A percentile compares a stretch with the other conserved stretches of the same genome.
phyloP scores from a whole-genome alignment of 2,329 filamentous ascomycete genomes.

The Tolypocladium cylindrosporum region DNA sequence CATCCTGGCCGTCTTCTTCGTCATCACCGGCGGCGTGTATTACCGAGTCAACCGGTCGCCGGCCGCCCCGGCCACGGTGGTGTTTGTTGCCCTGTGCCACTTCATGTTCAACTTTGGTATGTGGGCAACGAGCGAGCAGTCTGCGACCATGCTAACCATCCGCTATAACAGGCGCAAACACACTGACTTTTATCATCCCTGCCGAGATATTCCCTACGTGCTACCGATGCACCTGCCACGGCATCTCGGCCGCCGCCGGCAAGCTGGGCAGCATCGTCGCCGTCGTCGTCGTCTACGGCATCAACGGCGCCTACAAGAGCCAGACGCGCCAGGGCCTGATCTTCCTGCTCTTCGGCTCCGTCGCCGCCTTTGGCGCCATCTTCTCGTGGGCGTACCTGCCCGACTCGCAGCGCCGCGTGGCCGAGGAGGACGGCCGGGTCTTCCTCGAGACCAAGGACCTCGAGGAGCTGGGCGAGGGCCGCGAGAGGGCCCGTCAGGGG shows the following conservation, averaged over 20 bases:
- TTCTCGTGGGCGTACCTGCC: slow-evolving; percentile 44
- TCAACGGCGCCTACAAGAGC: slow-evolving; percentile 33
- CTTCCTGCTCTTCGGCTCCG: slow-evolving; percentile 39
- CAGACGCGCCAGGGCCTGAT: slow-evolving; percentile 35
- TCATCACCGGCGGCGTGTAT: slow-evolving; percentile 39
- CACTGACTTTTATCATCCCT: slow-evolving; percentile 53
- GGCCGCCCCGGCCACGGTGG: slow-evolving; percentile 35
- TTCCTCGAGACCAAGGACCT: slow-evolving; percentile 35
- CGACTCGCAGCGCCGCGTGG: slow-evolving; percentile 31
- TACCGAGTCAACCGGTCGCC: slow-evolving; percentile 32
- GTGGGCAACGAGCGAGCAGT: slow-evolving; percentile 1
- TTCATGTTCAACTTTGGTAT: slow-evolving; percentile 46
- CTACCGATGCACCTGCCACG: slow-evolving; percentile 53
- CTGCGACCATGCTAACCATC: background rate
- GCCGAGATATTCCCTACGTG: slow-evolving; percentile 56
- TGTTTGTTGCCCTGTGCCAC: slow-evolving; percentile 41
- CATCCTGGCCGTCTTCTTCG: slow-evolving; percentile 33
- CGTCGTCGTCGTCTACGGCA: slow-evolving; percentile 38
- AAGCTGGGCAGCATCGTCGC: slow-evolving; percentile 48
- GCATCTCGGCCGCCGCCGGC: slow-evolving; percentile 49
- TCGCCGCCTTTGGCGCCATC: slow-evolving; percentile 37
- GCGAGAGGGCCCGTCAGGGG: slow-evolving; percentile 30
- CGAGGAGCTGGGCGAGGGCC: slow-evolving; percentile 40
- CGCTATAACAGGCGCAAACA: slow-evolving; percentile 40
- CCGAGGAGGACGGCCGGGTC: slow-evolving; percentile 22